Base-by-base conservation (phyloP, 192 early-diverging fungal genomes). In the Gigaspora rosea region DNA sequence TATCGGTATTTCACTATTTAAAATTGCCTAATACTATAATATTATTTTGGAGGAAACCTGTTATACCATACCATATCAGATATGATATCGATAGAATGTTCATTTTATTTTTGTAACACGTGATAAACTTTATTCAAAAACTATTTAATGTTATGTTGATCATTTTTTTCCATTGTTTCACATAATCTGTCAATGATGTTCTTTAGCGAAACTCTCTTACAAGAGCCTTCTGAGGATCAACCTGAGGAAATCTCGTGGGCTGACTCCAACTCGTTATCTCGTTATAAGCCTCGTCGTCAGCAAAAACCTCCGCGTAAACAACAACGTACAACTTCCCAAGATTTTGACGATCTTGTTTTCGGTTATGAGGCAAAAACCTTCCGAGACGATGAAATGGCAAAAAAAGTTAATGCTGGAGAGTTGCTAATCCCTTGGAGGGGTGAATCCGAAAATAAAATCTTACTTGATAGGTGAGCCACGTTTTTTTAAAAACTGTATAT, bases 361-460 rank as follows among this genome's bases (percentile, higher is more conserved):
- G 88, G 88, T 6, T 89, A 89, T 66, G 80, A 83, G 66, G 81
- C 82, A 22, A 76, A 75, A 16, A 33, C 88, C 47, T 89, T 86
- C 66, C 74, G 76, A 51, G 77, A 89, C 61, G 63, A 89, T 49
- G 58, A 47, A 33, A 54, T 54, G 47, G 85, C 88, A 0, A 59
- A 69, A 47, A 76, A 70, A 12, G 65, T 88, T 18, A 81, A 88
- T 41, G 32, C 75, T 15, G 86, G 83, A 11, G 56, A 80, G 10
- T 66, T 78, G 3, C 67, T 88, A 27, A 82, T 85, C 20, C 82
- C 82, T 27, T 88, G 83, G 87, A 77, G 75, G 50, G 84, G 80
- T 20, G 75, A 79, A n/a, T 61, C 70, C 33, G 79, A 80, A 8
- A 77, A 77, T 32, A 36, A 73, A 41, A 54, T 83, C 33, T 66